phyloP scores from a whole-genome alignment of 2,329 filamentous ascomycete species.

The Trichoderma cornu-damae region DNA sequence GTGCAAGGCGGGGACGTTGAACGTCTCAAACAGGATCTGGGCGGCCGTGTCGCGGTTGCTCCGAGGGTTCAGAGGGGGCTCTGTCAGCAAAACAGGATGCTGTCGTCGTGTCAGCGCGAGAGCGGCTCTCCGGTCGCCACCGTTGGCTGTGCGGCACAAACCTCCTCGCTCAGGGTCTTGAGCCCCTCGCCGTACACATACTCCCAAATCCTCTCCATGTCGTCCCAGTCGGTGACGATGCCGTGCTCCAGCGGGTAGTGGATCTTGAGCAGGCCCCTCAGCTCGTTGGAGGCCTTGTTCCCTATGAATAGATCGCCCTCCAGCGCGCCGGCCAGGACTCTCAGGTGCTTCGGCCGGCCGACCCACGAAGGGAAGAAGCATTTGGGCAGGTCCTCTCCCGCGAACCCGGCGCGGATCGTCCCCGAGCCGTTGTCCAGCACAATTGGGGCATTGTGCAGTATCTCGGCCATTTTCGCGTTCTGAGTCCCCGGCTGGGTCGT shows the following conservation, averaged over 20 bases:
- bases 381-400: constrained; percentile 91
- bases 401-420: constrained; percentile 94
- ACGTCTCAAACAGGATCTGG: constrained; percentile 97
- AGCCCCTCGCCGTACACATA: constrained; percentile 94
- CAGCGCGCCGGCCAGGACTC: constrained; percentile 90
- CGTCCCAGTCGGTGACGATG: constrained; percentile 98
- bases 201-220: constrained; percentile 99
- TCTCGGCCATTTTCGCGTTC: constrained; percentile 46
- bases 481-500: background rate
- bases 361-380: constrained; percentile 98
- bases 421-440: constrained; percentile 98
- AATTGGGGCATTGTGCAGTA: constrained; percentile 92
- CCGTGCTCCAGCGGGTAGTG: constrained; percentile 93
- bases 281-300: constrained; percentile 77
- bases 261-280: constrained; percentile 91
- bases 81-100: constrained; percentile 94
- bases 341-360: constrained; percentile 87
- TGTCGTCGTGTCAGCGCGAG: constrained; percentile 40
- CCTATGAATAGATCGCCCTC: constrained; percentile 98
- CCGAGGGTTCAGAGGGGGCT: constrained; percentile 91
- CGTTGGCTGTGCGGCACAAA: constrained; percentile 33
- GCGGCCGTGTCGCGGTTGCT: constrained; percentile 94
- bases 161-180: constrained; percentile 96
- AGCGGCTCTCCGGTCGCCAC: background rate
- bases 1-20: constrained; percentile 95